These are phyloP conservation scores for Alternaria burnsii DNA, from an alignment of 2,329 filamentous ascomycete species.

Conservation along the genomic window DNA sequence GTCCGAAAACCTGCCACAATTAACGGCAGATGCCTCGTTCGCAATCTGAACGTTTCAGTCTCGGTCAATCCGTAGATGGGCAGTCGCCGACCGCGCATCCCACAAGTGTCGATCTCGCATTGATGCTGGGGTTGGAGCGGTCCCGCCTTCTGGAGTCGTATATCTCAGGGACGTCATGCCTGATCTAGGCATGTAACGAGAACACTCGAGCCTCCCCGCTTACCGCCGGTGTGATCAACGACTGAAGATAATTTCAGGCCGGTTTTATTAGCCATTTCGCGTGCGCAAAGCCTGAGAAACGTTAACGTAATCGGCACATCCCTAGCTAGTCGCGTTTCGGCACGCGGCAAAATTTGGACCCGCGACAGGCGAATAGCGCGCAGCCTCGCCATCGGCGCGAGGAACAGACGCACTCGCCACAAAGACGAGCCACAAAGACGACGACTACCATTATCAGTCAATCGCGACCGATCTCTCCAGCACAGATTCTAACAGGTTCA, in stretches of 20 bases:
- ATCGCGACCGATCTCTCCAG: neutral
- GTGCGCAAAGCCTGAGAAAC: constrained; percentile 11
- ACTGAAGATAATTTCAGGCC: neutral
- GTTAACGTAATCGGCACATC: constrained; percentile 18
- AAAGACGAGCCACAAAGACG: neutral
- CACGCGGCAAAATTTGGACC: constrained; percentile 10
- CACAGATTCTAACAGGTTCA: neutral
- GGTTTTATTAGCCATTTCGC: constrained; percentile 12
- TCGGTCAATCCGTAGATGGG: neutral
- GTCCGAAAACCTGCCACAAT: neutral
- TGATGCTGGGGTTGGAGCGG: neutral
- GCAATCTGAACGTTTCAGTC: neutral
- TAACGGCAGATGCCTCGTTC: neutral
- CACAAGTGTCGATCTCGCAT: neutral
- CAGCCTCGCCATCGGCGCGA: neutral
- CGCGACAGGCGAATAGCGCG: constrained; percentile 1
- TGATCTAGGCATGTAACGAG: constrained; percentile 3
- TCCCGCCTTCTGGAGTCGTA: neutral
- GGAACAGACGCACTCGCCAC: neutral
- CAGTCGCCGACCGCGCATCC: neutral
- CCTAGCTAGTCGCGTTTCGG: constrained; percentile 13
- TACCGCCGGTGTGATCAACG: constrained; percentile 8
- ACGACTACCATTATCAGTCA: neutral
- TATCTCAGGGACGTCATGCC: constrained; percentile 9
- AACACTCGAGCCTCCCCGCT: constrained; percentile 9